Base-by-base conservation (phyloP, 306 rosid species). In the Senna tora region DNA sequence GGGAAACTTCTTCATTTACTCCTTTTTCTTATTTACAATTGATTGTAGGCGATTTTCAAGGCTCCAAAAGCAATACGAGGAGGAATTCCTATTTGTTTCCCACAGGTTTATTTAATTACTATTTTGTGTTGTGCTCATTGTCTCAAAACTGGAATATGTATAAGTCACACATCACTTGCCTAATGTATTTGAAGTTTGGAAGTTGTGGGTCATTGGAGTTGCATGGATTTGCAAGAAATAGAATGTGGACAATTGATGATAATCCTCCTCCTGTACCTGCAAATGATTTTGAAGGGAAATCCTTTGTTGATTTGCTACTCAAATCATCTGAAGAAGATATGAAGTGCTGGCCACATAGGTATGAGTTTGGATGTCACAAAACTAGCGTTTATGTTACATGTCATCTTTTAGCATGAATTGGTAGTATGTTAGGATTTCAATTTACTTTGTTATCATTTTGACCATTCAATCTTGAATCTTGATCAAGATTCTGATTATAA, bases 151-250 rank as follows among this genome's bases (percentile, higher is more conserved):
- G 22, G 19, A 33, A 57, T 14, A 6, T 21, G 13, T 38, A 45
- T 9, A 21, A 59, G 73, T 74, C 75, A n/a, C 38, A 6, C 38
- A 33, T 33, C 38, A 56, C n/a, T 28, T 47, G 6, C 38, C 38
- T 59, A 57, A 56, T 71, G 69, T 76, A 76, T 75, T 41, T 72
- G 43, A 72, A 92, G 96, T 93, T 90, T 80, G 98, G 98, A 70
- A 88, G 81, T 78, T 83, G 90, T 62, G 96, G 97, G 79, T 85
- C 89, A 0, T 67, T 78, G 63, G 97, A 93, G 85, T 89, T 80
- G 62, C 97, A 87, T 77, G 98, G 98, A 68, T 93, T 93, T 85
- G 97, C 84, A 19, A 87, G 88, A 79, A 93, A 93, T 78, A 88
- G 82, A 89, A 82, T 90, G 62, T 93, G 98, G 98, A 64, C 56